These are phyloP conservation scores for Neckera pumila DNA, from an alignment of 225 moss, liverwort and hornwort genomes.

Conservation along the genomic window DNA sequence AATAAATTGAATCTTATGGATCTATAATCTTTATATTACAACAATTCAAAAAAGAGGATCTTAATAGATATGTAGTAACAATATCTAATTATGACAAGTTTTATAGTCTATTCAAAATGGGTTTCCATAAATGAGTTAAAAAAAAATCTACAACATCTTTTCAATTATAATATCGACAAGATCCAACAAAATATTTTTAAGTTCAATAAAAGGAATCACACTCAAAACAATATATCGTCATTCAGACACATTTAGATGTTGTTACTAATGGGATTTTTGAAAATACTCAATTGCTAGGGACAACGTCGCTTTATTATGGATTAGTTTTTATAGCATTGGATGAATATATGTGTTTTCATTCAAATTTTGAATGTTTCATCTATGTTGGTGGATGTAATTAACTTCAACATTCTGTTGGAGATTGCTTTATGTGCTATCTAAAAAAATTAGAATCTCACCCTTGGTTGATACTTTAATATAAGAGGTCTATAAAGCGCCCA, in stretches of 20 bases:
- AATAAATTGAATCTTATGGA: not conserved
- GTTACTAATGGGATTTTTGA: not conserved
- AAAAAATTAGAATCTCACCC: rapidly evolving
- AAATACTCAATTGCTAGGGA: too few species aligned
- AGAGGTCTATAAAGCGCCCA: rapidly evolving
- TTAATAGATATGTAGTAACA: not conserved
- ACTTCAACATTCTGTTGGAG: rapidly evolving
- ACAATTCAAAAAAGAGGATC: not conserved
- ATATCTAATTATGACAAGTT: not conserved
- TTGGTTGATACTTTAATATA: rapidly evolving
- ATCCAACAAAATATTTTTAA: not conserved
- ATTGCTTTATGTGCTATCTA: rapidly evolving
- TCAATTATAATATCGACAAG: rapidly evolving
- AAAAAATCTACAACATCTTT: not conserved
- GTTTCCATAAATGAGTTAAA: rapidly evolving
- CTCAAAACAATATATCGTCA: not conserved
- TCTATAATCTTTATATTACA: not conserved
- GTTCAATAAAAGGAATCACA: rapidly evolving
- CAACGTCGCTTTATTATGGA: too few species aligned
- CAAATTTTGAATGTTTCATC: rapidly evolving
- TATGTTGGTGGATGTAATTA: rapidly evolving
- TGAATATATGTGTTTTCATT: not conserved
- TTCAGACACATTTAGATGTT: rapidly evolving
- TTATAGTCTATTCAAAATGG: rapidly evolving
- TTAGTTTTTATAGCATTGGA: too few species aligned